Evolutionary conservation across 2,329 filamentous ascomycete species (phyloP).

Genomic region (Trichoderma polysporum): DNA sequence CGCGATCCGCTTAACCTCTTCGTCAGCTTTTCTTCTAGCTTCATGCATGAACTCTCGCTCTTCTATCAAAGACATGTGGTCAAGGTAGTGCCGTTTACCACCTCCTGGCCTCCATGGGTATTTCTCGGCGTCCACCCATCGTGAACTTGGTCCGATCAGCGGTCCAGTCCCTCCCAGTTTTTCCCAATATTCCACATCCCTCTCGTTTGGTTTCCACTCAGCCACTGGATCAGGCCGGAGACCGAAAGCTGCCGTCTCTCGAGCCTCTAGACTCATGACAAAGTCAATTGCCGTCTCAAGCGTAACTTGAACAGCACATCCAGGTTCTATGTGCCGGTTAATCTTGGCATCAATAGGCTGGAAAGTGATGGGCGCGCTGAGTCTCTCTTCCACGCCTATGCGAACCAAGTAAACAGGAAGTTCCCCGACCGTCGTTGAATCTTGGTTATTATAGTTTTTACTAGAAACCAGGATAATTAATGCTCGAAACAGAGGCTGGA

Average conservation of each 20-base stretch:
- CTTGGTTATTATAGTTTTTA: background rate
- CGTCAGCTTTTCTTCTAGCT: no score
- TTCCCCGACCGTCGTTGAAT: background rate
- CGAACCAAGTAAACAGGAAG: background rate
- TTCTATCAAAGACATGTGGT: no score
- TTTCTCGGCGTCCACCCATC: background rate
- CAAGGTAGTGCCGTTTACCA: no score
- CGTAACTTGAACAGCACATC: background rate
- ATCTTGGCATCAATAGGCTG: background rate
- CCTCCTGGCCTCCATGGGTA: no score
- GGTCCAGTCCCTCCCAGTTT: background rate
- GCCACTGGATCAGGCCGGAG: background rate
- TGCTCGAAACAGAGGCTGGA: conserved; percentile 4
- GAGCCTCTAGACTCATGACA: background rate
- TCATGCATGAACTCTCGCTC: no score
- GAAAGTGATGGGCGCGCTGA: conserved; percentile 23
- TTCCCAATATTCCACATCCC: background rate
- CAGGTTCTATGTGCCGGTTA: background rate
- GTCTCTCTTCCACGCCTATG: conserved; percentile 17
- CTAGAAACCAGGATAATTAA: background rate
- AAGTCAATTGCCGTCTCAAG: background rate
- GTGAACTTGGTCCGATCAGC: background rate
- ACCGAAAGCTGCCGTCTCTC: background rate
- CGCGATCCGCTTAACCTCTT: no score
- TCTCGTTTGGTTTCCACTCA: background rate